Evolutionary conservation across 2,329 filamentous ascomycete genomes (phyloP), one percentile per base, ranked within the genome.

Genomic region (Aspergillus proliferans): DNA sequence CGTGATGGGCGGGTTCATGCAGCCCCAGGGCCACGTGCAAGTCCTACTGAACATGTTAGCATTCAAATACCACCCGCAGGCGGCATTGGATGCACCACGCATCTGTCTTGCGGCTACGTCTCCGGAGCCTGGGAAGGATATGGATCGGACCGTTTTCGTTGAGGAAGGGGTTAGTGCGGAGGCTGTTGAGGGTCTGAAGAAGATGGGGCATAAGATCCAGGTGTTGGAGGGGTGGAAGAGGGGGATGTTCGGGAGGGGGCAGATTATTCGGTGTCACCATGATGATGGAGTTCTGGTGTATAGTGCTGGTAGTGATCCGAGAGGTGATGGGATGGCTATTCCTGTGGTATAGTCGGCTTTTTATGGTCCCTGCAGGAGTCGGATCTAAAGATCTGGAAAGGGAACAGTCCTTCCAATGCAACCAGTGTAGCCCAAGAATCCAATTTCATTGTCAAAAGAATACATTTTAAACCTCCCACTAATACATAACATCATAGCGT

Each of bases 1-100:
- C 47, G 92, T 97, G 52, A 97, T 97, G 93, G 93, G 93, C 46
- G 92, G 90, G 2, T 97, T 94, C 71, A 97, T 97, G 87, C 93
- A 98, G 72, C 93, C 93, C 0, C 93, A 97, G 70, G 93, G 92
- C 19, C 93, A 97, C 52, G 85, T 97, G 0, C 93, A 97, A 69
- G 90, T 95, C 0, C 72, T 98, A 8, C 76, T 97, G 2, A 95
- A 94, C 57, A 91, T 95, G 80, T 71, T 95, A 0, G 82, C 90
- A 0, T 95, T 91, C 59, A 83, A 84, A 1, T 76, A 89, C 47
- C 86, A 85, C 54, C 90, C 91, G 0, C 93, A 98, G 70, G 83
- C 88, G 51, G 90, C 92, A 2, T 78, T 97, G 0, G 93, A 98
- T 64, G 86, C 92, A 3, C 92, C 93, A 14, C 78, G 93, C n/a